These are phyloP conservation scores for Amanita polypyramis DNA, from an alignment of 768 basidiomycete genomes.

Conservation along the genomic window DNA sequence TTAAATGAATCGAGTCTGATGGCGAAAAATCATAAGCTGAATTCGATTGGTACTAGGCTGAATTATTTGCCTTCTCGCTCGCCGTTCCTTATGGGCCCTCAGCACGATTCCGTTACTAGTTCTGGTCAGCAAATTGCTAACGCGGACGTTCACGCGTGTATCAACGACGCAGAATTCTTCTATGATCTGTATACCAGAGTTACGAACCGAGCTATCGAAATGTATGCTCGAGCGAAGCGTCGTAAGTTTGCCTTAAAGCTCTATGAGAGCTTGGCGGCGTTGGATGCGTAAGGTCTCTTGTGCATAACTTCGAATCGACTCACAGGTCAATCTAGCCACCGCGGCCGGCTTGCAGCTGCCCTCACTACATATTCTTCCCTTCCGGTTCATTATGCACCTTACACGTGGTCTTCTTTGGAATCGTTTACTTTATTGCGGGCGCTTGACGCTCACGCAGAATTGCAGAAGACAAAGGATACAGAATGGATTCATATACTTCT, in stretches of 20 bases:
- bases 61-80: constrained; percentile 62
- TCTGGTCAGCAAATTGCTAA: constrained; percentile 39
- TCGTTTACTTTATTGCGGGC: constrained; percentile 70
- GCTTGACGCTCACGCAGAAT: constrained; percentile 49
- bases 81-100: constrained; percentile 42
- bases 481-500: constrained; percentile 79
- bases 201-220: constrained; percentile 77
- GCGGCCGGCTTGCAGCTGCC: constrained; percentile 51
- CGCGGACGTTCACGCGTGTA: constrained; percentile 45
- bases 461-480: constrained; percentile 49
- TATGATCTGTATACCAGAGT: constrained; percentile 66
- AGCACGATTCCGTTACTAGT: constrained; percentile 14
- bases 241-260: constrained; percentile 80
- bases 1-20: background rate
- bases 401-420: constrained; percentile 73
- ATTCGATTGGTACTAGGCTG: constrained; percentile 66
- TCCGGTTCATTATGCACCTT: constrained; percentile 79
- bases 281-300: constrained; percentile 66
- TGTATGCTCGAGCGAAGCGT: constrained; percentile 75
- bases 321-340: constrained; percentile 37
- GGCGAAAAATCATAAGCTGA: constrained; percentile 44
- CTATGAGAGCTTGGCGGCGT: constrained; percentile 77
- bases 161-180: constrained; percentile 49
- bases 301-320: background rate
- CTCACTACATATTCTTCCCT: constrained; percentile 65